These are phyloP conservation scores for Plicaturopsis crispa DNA, from an alignment of 768 basidiomycete species.

Conservation along the genomic window DNA sequence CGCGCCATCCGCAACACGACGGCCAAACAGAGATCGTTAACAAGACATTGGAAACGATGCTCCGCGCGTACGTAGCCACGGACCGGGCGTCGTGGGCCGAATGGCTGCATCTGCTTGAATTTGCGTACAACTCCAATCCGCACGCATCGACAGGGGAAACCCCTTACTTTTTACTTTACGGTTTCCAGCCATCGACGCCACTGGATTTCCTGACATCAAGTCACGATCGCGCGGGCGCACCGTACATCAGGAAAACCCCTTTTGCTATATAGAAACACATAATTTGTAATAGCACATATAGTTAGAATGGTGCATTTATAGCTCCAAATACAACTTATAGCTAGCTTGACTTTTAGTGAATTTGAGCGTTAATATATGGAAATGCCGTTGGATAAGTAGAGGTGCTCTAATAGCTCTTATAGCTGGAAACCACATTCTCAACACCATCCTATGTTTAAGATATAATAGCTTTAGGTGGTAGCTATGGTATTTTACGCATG, in stretches of 20 bases:
- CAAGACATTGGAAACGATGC: constrained; percentile 18
- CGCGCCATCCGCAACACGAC: constrained; percentile 32
- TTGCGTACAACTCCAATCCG: constrained; percentile 15
- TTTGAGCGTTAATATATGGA: too few species aligned
- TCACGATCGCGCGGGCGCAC: too few species aligned
- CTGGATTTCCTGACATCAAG: not conserved
- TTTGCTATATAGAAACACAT: too few species aligned
- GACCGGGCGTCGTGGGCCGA: constrained; percentile 13
- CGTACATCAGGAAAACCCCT: too few species aligned
- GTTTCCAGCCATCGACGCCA: constrained; percentile 8
- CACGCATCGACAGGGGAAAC: constrained; percentile 9
- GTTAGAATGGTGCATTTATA: not conserved
- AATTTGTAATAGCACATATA: too few species aligned
- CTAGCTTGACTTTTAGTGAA: too few species aligned
- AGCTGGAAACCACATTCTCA: too few species aligned
- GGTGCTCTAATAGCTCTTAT: too few species aligned
- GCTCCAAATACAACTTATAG: not conserved
- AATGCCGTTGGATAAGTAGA: too few species aligned
- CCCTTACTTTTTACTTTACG: constrained; percentile 12
- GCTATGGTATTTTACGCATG: too few species aligned
- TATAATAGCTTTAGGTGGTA: too few species aligned
- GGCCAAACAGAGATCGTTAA: constrained; percentile 26
- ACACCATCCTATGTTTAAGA: too few species aligned
- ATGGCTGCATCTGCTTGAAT: constrained; percentile 16
- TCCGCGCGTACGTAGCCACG: constrained; percentile 9